Evolutionary conservation across 805 yeast genomes (phyloP), one percentile per base, ranked within the genome.

Genomic region (Saccharomycopsis sp.): DNA sequence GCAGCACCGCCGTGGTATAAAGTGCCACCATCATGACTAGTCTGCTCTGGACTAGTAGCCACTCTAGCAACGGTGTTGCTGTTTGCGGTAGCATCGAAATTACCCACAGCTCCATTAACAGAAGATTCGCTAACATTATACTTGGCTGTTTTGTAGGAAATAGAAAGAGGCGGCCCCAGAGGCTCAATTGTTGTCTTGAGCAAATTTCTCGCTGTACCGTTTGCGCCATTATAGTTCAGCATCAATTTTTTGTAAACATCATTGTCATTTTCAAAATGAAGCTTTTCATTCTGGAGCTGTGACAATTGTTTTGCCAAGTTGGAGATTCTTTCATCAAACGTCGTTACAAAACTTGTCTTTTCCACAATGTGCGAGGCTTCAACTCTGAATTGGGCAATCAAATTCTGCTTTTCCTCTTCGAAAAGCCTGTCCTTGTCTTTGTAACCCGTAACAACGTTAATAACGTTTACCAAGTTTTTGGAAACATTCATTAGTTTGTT

Each of bases 231-330:
- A n/a, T n/a, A n/a, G n/a, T n/a, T n/a, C n/a, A n/a, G n/a, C n/a
- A n/a, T 22, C 25, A 45, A 45, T 34, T 34, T 39, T 20, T 30
- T 40, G 34, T 34, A 46, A n/a, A 46, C 34, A 26, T 30, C 30
- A 23, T 46, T 46, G 23, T 46, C 49, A 16, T 43, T 39, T 33
- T 46, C 49, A 25, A 46, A 46, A 15, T 26, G 36, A 21, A 46
- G 22, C 19, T 46, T 46, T 17, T 46, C 49, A 5, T 43, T 18
- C 26, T 31, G 43, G 9, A 46, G 25, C 4, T 23, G 21, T 16
- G 42, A 42, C 7, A 46, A 27, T 21, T 43, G 39, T 15, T 16
- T 23, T 5, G 43, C 30, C 33, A 46, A 26, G 18, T 13, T 26
- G 8, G 26, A 16, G 7, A 46, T 18, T 17, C 27, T 42, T 15